phyloP scores from a whole-genome alignment of 805 yeast genomes.

The Candida taoyuanica region DNA sequence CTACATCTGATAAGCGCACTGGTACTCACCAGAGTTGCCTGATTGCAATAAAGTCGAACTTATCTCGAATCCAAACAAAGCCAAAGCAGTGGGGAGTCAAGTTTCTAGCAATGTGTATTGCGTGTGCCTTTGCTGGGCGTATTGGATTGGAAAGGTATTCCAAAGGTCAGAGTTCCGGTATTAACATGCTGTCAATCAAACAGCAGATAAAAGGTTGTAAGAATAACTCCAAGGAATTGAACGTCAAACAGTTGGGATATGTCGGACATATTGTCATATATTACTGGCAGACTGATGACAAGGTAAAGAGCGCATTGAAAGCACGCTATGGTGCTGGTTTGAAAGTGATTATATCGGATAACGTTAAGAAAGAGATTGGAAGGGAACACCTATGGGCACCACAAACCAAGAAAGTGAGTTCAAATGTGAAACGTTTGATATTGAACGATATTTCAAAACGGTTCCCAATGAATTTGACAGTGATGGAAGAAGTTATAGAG shows the following conservation, averaged over 20 bases:
- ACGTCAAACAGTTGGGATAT: constrained; percentile 6
- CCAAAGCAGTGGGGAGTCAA: constrained; percentile 10
- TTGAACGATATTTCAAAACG: not conserved
- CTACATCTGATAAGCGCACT: too few relatives aligned
- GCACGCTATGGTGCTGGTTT: constrained; percentile 8
- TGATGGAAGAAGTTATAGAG: constrained; percentile 1
- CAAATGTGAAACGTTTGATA: not conserved
- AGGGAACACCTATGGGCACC: constrained; percentile 7
- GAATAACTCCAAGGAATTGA: not conserved
- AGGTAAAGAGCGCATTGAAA: not conserved
- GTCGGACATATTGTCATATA: constrained; percentile 10
- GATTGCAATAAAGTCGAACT: not conserved
- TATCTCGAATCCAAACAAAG: not conserved
- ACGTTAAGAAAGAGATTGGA: constrained; percentile 7
- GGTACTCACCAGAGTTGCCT: not conserved
- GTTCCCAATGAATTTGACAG: constrained; percentile 1
- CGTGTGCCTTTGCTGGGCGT: constrained; percentile 17
- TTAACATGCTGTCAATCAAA: not conserved
- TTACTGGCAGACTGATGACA: constrained; percentile 2
- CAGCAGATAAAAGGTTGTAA: not conserved
- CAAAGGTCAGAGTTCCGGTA: not conserved
- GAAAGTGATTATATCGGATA: not conserved
- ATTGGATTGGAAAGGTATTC: constrained; percentile 2
- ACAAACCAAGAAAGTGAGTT: not conserved
- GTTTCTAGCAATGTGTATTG: constrained; percentile 9